Conservation (phyloP, 2,329 filamentous ascomycete species). For the Trichoderma simmonsii region DNA sequence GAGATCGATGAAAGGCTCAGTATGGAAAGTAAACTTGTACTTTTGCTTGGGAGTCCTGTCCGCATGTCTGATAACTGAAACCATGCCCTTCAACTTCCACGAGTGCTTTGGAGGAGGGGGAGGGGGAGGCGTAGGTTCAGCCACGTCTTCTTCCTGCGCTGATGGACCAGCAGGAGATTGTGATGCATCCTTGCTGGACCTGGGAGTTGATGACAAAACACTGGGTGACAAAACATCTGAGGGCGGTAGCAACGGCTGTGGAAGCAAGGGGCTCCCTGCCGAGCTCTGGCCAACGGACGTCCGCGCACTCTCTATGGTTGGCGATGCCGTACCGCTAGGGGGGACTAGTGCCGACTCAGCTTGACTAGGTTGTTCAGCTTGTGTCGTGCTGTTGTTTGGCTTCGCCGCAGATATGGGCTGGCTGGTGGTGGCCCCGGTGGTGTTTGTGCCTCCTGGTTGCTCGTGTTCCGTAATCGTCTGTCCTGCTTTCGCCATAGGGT, state of each 20-base stretch:
- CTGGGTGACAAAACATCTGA: slow-evolving; percentile 31
- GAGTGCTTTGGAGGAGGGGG: slow-evolving; percentile 79
- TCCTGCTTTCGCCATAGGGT: slow-evolving; percentile 37
- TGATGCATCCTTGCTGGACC: slow-evolving; percentile 34
- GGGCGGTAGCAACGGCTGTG: slow-evolving; percentile 36
- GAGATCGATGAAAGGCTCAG: slow-evolving; percentile 89
- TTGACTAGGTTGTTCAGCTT: slow-evolving; percentile 27
- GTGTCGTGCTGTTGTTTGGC: slow-evolving; percentile 24
- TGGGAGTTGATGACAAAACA: slow-evolving; percentile 34
- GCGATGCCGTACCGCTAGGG: slow-evolving; percentile 32
- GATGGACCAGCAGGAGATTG: slow-evolving; percentile 22
- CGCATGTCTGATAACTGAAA: slow-evolving; percentile 92
- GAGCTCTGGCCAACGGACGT: slow-evolving; percentile 37
- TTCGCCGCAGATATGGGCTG: slow-evolving; percentile 29
- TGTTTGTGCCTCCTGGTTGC: slow-evolving; percentile 24
- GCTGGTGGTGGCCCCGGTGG: background rate
- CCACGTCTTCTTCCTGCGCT: slow-evolving; percentile 29
- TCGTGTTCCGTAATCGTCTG: slow-evolving; percentile 42
- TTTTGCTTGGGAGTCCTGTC: slow-evolving; percentile 98
- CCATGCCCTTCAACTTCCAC: slow-evolving; percentile 97
- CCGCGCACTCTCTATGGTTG: slow-evolving; percentile 31
- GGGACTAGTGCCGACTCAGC: slow-evolving; percentile 25
- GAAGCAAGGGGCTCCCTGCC: slow-evolving; percentile 35
- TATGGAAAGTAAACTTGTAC: slow-evolving; percentile 99
- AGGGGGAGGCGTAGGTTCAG: slow-evolving; percentile 46